These are phyloP conservation scores for Zygosaccharomyces pseudobailii DNA, from an alignment of 1,139 yeast species.

Conservation along the genomic window DNA sequence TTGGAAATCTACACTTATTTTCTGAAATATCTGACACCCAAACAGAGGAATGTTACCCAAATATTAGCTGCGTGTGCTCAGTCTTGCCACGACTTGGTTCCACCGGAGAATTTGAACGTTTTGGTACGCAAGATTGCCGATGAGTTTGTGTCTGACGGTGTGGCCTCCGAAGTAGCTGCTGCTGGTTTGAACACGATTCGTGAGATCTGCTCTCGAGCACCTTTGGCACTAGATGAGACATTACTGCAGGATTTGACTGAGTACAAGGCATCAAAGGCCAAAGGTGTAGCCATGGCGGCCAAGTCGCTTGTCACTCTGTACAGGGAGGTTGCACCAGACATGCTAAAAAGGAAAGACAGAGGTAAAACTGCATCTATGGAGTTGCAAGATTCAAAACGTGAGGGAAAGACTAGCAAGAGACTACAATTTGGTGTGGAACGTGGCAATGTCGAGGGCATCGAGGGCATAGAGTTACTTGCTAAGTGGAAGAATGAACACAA, in stretches of 20 bases:
- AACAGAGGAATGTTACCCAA: conserved; percentile 90
- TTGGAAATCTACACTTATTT: conserved; percentile 86
- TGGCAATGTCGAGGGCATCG: conserved; percentile 60
- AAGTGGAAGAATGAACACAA: conserved; percentile 60
- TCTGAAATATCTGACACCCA: conserved; percentile 86
- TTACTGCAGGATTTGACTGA: conserved; percentile 83
- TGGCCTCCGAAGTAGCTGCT: conserved; percentile 94
- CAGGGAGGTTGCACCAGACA: conserved; percentile 94
- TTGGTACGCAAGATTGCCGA: conserved; percentile 90
- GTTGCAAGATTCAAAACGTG: conserved; percentile 50
- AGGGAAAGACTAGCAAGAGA: conserved; percentile 34
- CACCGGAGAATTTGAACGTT: conserved; percentile 81
- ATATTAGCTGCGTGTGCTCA: conserved; percentile 96
- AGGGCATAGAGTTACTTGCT: conserved; percentile 84
- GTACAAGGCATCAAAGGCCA: conserved; percentile 88
- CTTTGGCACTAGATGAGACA: conserved; percentile 84
- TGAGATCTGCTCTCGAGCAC: conserved; percentile 88
- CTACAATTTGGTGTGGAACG: conserved; percentile 73
- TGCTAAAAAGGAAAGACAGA: conserved; percentile 84
- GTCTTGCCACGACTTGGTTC: conserved; percentile 92
- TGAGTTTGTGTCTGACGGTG: conserved; percentile 97
- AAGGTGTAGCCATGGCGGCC: conserved; percentile 93
- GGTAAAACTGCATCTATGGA: conserved; percentile 89
- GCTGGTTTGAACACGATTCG: conserved; percentile 95
- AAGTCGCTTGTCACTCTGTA: conserved; percentile 79